Evolutionary conservation across 83 land plant species (phyloP).

Genomic region (Thuja plicata): DNA sequence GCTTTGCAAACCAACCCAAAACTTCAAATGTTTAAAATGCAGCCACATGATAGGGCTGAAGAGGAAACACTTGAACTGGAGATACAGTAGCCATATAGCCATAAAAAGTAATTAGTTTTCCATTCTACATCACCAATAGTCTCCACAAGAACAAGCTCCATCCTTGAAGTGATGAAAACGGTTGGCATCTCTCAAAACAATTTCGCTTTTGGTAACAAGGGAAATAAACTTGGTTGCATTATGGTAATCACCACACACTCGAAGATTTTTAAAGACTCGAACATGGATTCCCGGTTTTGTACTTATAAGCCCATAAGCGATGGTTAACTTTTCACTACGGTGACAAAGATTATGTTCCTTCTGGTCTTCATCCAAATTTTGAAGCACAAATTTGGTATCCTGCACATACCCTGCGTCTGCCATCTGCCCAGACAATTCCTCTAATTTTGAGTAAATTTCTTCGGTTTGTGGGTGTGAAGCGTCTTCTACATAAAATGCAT

Average conservation of each 20-base stretch:
- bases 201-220: not conserved
- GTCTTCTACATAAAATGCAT: slow-evolving; percentile 25
- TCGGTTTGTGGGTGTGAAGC: slow-evolving; percentile 14
- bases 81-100: not conserved
- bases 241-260: slow-evolving; percentile 12
- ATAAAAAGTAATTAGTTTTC: not conserved
- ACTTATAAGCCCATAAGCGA: slow-evolving; percentile 12
- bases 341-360: not conserved
- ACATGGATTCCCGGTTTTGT: not conserved
- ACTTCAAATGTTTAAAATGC: not conserved
- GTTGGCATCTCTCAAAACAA: slow-evolving; percentile 9
- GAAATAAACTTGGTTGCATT: slow-evolving; percentile 7
- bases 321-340: slow-evolving; percentile 11
- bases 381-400: slow-evolving; percentile 14
- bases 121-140: slow-evolving; percentile 1
- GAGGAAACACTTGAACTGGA: not conserved
- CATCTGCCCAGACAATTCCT: slow-evolving; percentile 27
- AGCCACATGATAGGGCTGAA: not conserved
- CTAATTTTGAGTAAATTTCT: slow-evolving; percentile 21
- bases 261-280: slow-evolving; percentile 10
- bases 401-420: slow-evolving; percentile 33
- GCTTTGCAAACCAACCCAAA: not conserved
- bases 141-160: slow-evolving; percentile 9
- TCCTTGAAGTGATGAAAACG: slow-evolving; percentile 14
- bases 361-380: slow-evolving; percentile 21